Evolutionary conservation across 1,284 basidiomycete species (phyloP).

Genomic region (Trichosporon coremiiforme): DNA sequence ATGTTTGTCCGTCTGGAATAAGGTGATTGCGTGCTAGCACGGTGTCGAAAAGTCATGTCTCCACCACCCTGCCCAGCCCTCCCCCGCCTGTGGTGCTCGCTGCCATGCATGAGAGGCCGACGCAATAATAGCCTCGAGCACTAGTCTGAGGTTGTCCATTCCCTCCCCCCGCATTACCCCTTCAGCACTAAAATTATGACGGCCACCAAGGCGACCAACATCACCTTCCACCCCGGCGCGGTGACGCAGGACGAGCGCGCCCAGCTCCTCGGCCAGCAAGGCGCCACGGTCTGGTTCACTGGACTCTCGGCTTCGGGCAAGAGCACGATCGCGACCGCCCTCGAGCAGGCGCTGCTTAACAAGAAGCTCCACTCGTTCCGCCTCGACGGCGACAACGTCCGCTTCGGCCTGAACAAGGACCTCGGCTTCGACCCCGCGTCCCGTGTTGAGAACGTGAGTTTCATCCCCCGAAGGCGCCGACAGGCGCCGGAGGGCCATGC

Average conservation of each 20-base stretch:
- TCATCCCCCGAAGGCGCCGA: background rate
- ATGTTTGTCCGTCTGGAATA: slow-evolving; percentile 19
- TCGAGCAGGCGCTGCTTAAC: slow-evolving; percentile 94
- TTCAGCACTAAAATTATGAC: slow-evolving; percentile 1
- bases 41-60: slow-evolving; percentile 7
- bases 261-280: slow-evolving; percentile 71
- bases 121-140: background rate
- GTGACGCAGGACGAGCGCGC: slow-evolving; percentile 70
- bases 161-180: no score
- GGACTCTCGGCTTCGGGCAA: slow-evolving; percentile 88
- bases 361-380: slow-evolving; percentile 83
- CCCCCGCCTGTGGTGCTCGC: no score
- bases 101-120: background rate
- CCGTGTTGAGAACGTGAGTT: slow-evolving; percentile 78
- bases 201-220: slow-evolving; percentile 73
- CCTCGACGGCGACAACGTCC: slow-evolving; percentile 94
- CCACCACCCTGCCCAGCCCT: no score
- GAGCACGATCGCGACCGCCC: slow-evolving; percentile 94
- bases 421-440: slow-evolving; percentile 95
- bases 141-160: no score
- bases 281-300: slow-evolving; percentile 93
- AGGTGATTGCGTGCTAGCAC: slow-evolving; percentile 15
- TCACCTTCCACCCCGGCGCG: slow-evolving; percentile 81
- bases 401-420: slow-evolving; percentile 97
- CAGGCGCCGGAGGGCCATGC: background rate